Evolutionary conservation across 305 asterid species (phyloP), one percentile per base, ranked within the genome.

Genomic region (Coffea humblotiana): DNA sequence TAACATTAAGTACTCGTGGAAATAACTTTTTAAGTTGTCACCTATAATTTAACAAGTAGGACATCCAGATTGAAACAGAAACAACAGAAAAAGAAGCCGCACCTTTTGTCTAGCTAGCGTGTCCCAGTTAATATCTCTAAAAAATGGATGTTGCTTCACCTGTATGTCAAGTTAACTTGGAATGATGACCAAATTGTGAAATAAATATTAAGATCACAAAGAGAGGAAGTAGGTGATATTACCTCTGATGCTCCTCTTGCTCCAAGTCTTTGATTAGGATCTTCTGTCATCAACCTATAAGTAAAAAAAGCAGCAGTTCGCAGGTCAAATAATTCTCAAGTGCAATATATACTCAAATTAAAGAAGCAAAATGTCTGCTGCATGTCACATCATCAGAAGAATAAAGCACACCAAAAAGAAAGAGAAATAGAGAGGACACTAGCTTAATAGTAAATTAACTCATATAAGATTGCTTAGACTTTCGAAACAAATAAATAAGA

Each of bases 51-150:
- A 72, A 35, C 37, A 43, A 14, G 48, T 8, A 40, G 21, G 61
- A n/a, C 32, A 72, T 5, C 54, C 66, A 51, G 52, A 29, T 18
- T 35, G 37, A 8, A 49, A 75, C 6, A 71, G 70, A 29, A 60
- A 37, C 19, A 23, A 45, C 9, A 8, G 21, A 21, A 23, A 54
- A 56, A 69, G 71, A 66, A 60, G 77, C 78, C 87, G 37, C 80
- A 94, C 98, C 99, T 96, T 96, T 81, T 94, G 99, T 82, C 98
- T 88, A 58, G 98, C 99, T 82, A 96, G 96, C 2, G 99, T 94
- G 87, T 96, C 95, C 99, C 99, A 96, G 88, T 92, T 94, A 83
- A 93, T 94, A 88, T 96, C 95, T 86, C 92, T 85, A 89, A 96
- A 94, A 86, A 87, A 96, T 3, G 95, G 97, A 86, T 94, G 99